A percentile compares a stretch with the other conserved stretches of the same genome.
phyloP scores from a whole-genome alignment of 768 basidiomycete species.

The Gyrodon lividus region DNA sequence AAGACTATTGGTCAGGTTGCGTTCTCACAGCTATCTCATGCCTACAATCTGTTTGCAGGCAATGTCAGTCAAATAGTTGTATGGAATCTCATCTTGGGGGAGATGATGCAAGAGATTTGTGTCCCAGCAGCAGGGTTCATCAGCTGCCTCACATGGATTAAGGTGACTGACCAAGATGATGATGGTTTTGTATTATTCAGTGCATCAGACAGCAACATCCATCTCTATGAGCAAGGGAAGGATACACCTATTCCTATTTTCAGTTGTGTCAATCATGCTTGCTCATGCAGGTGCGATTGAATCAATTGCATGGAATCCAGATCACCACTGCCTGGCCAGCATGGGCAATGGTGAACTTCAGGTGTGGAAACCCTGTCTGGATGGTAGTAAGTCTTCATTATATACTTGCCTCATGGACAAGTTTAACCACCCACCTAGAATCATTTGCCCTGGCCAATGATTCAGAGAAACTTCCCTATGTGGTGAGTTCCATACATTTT shows the following conservation, averaged over 20 bases:
- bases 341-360: background rate
- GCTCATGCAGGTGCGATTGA: background rate
- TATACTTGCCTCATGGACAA: background rate
- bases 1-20: background rate
- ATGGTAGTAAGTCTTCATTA: background rate
- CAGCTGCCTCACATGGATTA: too few species aligned
- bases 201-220: background rate
- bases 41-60: background rate
- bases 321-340: background rate
- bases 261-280: background rate
- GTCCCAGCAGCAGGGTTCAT: background rate
- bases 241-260: background rate
- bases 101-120: background rate
- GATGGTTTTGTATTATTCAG: background rate
- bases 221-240: background rate
- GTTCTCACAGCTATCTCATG: too few species aligned
- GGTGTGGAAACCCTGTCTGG: slow-evolving; percentile 1
- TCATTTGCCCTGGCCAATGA: background rate
- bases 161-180: background rate
- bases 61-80: background rate
- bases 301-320: background rate
- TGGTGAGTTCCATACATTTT: background rate
- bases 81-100: background rate
- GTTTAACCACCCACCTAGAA: background rate
- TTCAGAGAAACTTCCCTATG: background rate